phyloP scores from a whole-genome alignment of 768 basidiomycete genomes.

The Pholiota conissans region DNA sequence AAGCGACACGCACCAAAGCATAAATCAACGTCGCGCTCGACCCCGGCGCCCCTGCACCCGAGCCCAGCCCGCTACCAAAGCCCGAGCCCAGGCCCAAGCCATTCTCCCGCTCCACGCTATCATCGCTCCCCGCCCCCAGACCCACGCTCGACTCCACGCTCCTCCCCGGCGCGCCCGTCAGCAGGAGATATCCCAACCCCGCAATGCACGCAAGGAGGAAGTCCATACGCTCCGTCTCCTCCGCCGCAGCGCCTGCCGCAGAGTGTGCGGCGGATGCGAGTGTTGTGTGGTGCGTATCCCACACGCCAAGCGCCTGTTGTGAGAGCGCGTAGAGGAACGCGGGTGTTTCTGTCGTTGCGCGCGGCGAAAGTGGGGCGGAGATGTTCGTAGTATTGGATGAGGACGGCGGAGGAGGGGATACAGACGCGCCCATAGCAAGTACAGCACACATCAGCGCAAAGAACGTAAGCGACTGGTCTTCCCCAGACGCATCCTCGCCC shows the following conservation, averaged over 20 bases:
- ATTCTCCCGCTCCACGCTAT: not conserved
- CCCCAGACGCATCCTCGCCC: not conserved
- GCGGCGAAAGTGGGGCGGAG: not conserved
- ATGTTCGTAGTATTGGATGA: not conserved
- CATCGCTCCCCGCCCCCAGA: not conserved
- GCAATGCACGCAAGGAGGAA: constrained; percentile 59
- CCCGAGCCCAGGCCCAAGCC: not conserved
- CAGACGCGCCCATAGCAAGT: constrained; percentile 55
- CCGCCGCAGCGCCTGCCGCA: constrained; percentile 6
- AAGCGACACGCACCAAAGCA: constrained; percentile 37
- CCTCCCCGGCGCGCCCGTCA: constrained; percentile 2
- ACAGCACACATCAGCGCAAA: constrained; percentile 60
- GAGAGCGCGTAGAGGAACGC: constrained; percentile 36
- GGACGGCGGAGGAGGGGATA: constrained; percentile 3
- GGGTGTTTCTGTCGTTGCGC: constrained; percentile 17
- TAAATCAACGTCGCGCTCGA: constrained; percentile 18
- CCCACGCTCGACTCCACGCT: not conserved
- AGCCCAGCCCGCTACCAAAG: not conserved
- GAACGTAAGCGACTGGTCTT: constrained; percentile 36
- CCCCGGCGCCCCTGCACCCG: constrained; percentile 6
- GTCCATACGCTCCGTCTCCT: constrained; percentile 42
- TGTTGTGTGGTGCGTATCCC: constrained; percentile 28
- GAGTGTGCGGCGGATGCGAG: not conserved
- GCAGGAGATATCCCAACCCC: constrained; percentile 43
- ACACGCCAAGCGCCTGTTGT: constrained; percentile 37